These are phyloP conservation scores for Triticum timopheevii DNA, from an alignment of 176 grass and related monocot genomes.

Conservation along the genomic window DNA sequence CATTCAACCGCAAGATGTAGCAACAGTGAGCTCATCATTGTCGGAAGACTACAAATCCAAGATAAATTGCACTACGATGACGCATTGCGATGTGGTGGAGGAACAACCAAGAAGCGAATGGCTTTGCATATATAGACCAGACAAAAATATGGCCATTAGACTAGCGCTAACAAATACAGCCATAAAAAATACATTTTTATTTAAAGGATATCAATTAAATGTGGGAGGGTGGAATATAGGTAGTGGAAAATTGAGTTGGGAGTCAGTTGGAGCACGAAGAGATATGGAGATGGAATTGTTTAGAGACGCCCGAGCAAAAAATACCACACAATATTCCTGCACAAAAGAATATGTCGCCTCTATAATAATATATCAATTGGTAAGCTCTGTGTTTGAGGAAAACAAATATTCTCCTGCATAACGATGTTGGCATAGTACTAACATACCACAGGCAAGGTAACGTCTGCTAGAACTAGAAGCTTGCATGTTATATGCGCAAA, in stretches of 20 bases:
- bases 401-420: background rate
- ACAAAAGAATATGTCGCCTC: background rate
- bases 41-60: background rate
- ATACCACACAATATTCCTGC: background rate
- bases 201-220: background rate
- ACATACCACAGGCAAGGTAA: background rate
- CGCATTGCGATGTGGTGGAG: background rate
- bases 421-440: background rate
- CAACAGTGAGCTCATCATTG: background rate
- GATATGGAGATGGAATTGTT: background rate
- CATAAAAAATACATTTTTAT: background rate
- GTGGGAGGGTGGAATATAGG: background rate
- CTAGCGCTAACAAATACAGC: background rate
- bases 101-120: background rate
- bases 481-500: background rate
- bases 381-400: background rate
- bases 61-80: background rate
- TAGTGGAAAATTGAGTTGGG: background rate
- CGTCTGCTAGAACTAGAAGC: too few species aligned
- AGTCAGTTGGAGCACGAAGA: background rate
- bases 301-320: background rate
- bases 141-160: background rate
- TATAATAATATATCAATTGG: background rate
- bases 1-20: background rate
- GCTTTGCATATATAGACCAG: background rate